A percentile compares a stretch with the other conserved stretches of the same genome.
phyloP scores from a whole-genome alignment of 2,329 filamentous ascomycete species.

The Colletotrichum sublineola region DNA sequence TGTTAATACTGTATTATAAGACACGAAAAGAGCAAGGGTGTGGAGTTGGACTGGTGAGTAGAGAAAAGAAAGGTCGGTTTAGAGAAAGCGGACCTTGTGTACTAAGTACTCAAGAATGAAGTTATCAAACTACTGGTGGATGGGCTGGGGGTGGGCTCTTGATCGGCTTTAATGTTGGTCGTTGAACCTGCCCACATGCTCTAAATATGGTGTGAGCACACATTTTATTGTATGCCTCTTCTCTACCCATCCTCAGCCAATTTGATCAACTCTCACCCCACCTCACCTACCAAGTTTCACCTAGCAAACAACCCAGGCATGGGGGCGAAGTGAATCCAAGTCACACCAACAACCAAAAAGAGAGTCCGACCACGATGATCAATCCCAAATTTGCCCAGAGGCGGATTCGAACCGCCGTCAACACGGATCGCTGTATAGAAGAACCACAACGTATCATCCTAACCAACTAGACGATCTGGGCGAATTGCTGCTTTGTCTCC shows the following conservation, averaged over 20 bases:
- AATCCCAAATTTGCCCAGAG: constrained; percentile 18
- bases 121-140: background rate
- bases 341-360: background rate
- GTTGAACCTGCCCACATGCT: background rate
- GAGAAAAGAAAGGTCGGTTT: constrained; percentile 16
- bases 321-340: background rate
- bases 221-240: background rate
- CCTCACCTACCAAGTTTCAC: background rate
- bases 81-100: constrained; percentile 27
- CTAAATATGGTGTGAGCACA: background rate
- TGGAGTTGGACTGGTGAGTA: background rate
- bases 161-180: background rate
- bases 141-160: too few relatives aligned
- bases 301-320: background rate
- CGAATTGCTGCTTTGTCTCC: constrained; percentile 22
- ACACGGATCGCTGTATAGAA: constrained; percentile 36
- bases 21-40: constrained; percentile 2
- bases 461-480: constrained; percentile 41
- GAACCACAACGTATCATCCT: constrained; percentile 41
- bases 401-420: constrained; percentile 41
- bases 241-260: background rate
- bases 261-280: background rate
- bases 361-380: background rate
- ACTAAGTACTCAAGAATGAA: constrained; percentile 11
- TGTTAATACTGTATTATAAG: constrained; percentile 42